Conservation (phyloP, 441 rosid genomes). For the Hypseocharis bilobata region DNA sequence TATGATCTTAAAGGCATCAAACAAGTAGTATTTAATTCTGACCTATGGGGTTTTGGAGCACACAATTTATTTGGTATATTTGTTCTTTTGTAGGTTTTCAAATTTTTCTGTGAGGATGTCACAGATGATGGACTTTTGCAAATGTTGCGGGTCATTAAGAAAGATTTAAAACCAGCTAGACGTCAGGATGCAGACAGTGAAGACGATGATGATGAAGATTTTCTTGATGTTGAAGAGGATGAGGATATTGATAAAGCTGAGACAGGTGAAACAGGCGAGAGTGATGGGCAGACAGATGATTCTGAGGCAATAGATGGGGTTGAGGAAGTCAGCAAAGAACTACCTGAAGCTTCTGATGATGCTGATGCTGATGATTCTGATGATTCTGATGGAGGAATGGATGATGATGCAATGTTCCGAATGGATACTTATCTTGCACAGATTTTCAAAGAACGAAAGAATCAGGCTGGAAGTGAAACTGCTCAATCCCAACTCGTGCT, state of each 20-base stretch:
- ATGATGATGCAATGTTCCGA: constrained; percentile 93
- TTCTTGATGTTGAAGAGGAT: constrained; percentile 76
- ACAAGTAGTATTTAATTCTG: not conserved
- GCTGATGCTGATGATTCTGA: constrained; percentile 77
- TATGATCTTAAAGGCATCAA: not conserved
- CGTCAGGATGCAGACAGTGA: constrained; percentile 52
- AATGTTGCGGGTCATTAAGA: constrained; percentile 80
- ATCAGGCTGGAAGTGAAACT: constrained; percentile 73
- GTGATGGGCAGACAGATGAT: constrained; percentile 74
- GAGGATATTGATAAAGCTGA: constrained; percentile 66
- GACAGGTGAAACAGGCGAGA: constrained; percentile 59
- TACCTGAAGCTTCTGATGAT: constrained; percentile 22
- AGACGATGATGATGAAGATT: constrained; percentile 55
- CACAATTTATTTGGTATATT: not conserved
- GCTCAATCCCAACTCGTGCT: constrained; percentile 87
- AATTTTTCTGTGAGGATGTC: constrained; percentile 61
- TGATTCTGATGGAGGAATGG: constrained; percentile 83
- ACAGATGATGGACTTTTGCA: constrained; percentile 63
- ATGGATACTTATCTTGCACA: constrained; percentile 87
- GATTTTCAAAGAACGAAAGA: constrained; percentile 80
- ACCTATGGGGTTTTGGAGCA: not conserved
- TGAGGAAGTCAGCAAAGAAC: constrained; percentile 38
- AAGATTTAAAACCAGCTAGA: constrained; percentile 80
- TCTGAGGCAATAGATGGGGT: constrained; percentile 48
- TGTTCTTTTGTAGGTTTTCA: constrained; percentile 58